Percentiles rank a stretch among this genome's conserved stretches.
phyloP scores from a whole-genome alignment of 306 rosid genomes.

The Cicer bijugum region DNA sequence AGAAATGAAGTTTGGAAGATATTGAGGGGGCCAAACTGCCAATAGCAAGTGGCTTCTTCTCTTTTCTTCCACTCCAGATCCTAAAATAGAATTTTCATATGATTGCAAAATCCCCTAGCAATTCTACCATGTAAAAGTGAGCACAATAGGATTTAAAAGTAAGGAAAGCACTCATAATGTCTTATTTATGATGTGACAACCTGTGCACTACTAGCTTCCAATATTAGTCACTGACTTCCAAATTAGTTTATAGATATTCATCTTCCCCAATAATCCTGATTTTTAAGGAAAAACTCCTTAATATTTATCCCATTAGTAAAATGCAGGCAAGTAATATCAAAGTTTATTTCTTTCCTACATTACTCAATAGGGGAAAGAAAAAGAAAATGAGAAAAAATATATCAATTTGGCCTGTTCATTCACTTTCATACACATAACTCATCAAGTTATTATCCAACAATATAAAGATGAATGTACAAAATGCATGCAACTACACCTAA shows the following conservation, averaged over 20 bases:
- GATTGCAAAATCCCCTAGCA: not conserved
- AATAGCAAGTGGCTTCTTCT: constrained; percentile 4
- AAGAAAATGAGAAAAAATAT: not conserved
- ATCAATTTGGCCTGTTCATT: not conserved
- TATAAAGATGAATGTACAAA: constrained; percentile 6
- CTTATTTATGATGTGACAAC: not conserved
- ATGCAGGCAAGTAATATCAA: constrained; percentile 4
- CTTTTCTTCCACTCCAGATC: constrained; percentile 29
- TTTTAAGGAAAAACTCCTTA: not conserved
- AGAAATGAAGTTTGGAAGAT: not conserved
- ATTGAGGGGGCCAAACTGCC: constrained; percentile 8
- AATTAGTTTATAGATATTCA: not conserved
- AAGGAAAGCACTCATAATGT: constrained; percentile 20
- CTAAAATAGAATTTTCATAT: not conserved
- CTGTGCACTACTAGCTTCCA: not conserved
- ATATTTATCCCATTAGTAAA: not conserved
- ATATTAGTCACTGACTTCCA: not conserved
- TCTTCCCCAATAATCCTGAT: not conserved
- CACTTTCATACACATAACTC: not conserved
- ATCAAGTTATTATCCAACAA: constrained; percentile 3
- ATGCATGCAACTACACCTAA: constrained; percentile 14
- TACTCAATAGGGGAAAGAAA: not conserved
- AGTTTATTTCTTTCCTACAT: not conserved
- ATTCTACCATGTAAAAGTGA: not conserved
- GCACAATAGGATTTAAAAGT: not conserved